Evolutionary conservation across 1,284 basidiomycete genomes (phyloP), one percentile per base, ranked within the genome.

Genomic region (Microbotryomycetes sp.): DNA sequence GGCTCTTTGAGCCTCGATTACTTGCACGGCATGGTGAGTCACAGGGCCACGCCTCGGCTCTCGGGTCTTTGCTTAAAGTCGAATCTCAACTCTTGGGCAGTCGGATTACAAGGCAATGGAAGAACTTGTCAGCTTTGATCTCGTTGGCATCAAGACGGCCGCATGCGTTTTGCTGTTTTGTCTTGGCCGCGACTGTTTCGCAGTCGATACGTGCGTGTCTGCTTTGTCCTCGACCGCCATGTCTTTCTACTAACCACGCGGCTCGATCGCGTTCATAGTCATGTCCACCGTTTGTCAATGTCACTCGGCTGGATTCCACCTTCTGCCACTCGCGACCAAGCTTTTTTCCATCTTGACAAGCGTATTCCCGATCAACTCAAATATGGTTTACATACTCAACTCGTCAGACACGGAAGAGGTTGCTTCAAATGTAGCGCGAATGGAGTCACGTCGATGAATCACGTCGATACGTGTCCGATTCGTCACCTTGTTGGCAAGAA

Each of bases 91-190:
- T 23, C 2, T 47, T 45, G 21, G 4, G 1, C 45, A 56, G 53
- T 53, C 24, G 45, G 81, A 88, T 71, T 81, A 82, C 41, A 79
- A 81, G 31, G 83, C 84, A 24, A 88, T 88, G 85, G 75, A 79
- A 62, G 84, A 84, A 66, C 52, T 88, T 21, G 79, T 86, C n/a
- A 79, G 80, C 4, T 85, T 84, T 65, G 77, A 82, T 49, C 85
- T 86, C 0, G 85, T 89, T 3, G 87, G 88, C 0, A 84, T 85
- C 1, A 89, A 89, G 76, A 88, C 87, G 0, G 86, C 86, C 0
- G 83, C 83, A 5, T 89, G 88, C 70, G 87, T 89, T 0, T 73
- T 87, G 16, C 78, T 88, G n/a, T 88, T 89, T 73, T 87, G 85
- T 71, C 78, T 89, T 23, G 83, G 83, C 1, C 76, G 86, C 16